Evolutionary conservation across 2,329 filamentous ascomycete species (phyloP), one percentile per base, ranked within the genome.

Genomic region (Dactylellina drechsleri): DNA sequence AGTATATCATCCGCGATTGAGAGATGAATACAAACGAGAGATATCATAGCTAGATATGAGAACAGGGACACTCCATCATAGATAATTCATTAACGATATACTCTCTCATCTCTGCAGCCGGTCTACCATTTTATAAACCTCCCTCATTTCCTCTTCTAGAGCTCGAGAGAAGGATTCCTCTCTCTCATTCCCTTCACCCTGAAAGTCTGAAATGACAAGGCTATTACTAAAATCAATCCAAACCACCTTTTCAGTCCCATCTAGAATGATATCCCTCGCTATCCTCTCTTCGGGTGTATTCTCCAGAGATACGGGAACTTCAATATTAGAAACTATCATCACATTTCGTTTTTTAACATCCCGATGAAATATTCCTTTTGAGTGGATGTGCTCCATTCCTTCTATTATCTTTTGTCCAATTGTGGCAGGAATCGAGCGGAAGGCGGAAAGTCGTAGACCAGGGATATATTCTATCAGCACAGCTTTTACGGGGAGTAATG

Each of bases 151-250:
- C 8, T n/a, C 50, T n/a, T 62, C 50, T 2, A 31, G 20, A 1
- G 50, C 53, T 6, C 20, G 49, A 6, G 26, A 12, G 23, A 67
- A 74, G 6, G 31, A 12, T 18, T 57, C 49, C 7, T 31, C 16
- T 18, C 53, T 18, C 50, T 54, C 56, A 2, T 45, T 47, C 1
- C 49, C 56, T 0, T 45, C 45, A 12, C 61, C 62, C 5, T 12
- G 28, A 20, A 66, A 73, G 41, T 67, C 57, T 5, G 47, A 31
- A 16, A 74, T 23, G 1, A 41, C 47, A 28, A 74, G 43, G 36
- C 70, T 74, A 53, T 74, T 74, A 40, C 70, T 74, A 43, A 74
- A 74, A 57, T 74, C 70, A 20, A 74, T 74, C 70, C 70, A 74
- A 16, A 62, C 41, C 2, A 74, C 70, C 28, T 67, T 61, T 54